These are phyloP conservation scores for Casuarina equisetifolia DNA, from an alignment of 306 rosid species.

Conservation along the genomic window DNA sequence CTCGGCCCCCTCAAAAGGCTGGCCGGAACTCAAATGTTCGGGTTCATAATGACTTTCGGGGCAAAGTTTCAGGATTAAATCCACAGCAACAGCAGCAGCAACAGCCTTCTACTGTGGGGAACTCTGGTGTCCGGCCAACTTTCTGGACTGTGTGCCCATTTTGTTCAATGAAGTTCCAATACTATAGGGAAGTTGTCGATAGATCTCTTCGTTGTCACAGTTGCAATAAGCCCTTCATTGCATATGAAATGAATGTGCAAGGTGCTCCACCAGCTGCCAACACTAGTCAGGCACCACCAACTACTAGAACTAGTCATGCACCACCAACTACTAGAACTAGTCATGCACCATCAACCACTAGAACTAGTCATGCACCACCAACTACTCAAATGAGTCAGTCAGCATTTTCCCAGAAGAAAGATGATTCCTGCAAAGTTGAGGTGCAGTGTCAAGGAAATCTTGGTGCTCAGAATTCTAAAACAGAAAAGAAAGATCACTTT, in stretches of 20 bases:
- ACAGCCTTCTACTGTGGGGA: slow-evolving; percentile 48
- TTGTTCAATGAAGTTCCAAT: slow-evolving; percentile 64
- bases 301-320: not conserved
- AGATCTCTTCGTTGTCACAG: slow-evolving; percentile 66
- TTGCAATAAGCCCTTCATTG: slow-evolving; percentile 61
- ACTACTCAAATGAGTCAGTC: slow-evolving; percentile 45
- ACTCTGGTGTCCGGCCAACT: slow-evolving; percentile 39
- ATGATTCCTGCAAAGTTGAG: slow-evolving; percentile 43
- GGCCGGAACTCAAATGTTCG: slow-evolving; percentile 39
- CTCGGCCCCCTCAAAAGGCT: slow-evolving; percentile 43
- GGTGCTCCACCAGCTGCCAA: slow-evolving; percentile 23
- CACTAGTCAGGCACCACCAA: slow-evolving; percentile 10
- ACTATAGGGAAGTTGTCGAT: slow-evolving; percentile 49
- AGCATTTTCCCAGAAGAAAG: slow-evolving; percentile 45
- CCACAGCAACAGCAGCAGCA: slow-evolving; percentile 46
- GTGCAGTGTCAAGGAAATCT: slow-evolving; percentile 40
- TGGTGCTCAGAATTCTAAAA: slow-evolving; percentile 29
- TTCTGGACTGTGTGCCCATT: slow-evolving; percentile 83
- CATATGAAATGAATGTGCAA: slow-evolving; percentile 48
- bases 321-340: not conserved
- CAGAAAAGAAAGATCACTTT: slow-evolving; percentile 29
- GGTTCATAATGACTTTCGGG: slow-evolving; percentile 47
- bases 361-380: not conserved
- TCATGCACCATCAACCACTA: too few species aligned
- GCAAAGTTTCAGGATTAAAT: slow-evolving; percentile 37